Evolutionary conservation across 2,329 filamentous ascomycete species (phyloP).

Genomic region (Exophiala viscosa): DNA sequence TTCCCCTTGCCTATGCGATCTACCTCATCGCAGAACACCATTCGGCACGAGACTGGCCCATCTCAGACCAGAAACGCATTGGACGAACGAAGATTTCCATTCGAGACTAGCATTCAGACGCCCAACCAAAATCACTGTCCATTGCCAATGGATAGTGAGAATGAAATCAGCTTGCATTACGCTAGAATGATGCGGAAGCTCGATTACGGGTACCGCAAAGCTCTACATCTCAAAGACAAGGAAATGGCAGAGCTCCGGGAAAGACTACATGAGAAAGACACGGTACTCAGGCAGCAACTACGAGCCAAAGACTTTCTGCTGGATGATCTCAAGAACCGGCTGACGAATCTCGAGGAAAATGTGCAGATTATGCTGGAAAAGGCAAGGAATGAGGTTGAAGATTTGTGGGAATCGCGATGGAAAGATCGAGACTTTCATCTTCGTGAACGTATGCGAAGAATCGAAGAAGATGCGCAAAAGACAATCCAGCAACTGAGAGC

Average conservation of each 20-base stretch:
- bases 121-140: conserved; percentile 22
- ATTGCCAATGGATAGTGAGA: conserved; percentile 32
- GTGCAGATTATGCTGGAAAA: conserved; percentile 30
- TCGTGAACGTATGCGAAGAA: conserved; percentile 22
- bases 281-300: conserved; percentile 32
- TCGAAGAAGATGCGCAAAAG: conserved; percentile 23
- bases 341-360: conserved; percentile 27
- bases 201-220: conserved; percentile 32
- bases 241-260: conserved; percentile 31
- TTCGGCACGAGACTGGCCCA: too few relatives aligned
- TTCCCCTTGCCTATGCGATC: conserved; percentile 9
- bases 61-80: too few relatives aligned
- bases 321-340: conserved; percentile 30
- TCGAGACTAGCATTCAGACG: not conserved
- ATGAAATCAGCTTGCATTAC: conserved; percentile 32
- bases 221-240: conserved; percentile 30
- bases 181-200: conserved; percentile 32
- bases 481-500: conserved; percentile 4
- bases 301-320: conserved; percentile 31
- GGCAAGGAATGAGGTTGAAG: conserved; percentile 34
- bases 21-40: conserved; percentile 16
- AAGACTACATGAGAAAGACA: conserved; percentile 32
- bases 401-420: conserved; percentile 36
- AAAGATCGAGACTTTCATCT: conserved; percentile 32
- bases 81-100: not conserved